These are phyloP conservation scores for Dothideomycetes sp. DNA, from an alignment of 2,329 filamentous ascomycete genomes.

Conservation along the genomic window DNA sequence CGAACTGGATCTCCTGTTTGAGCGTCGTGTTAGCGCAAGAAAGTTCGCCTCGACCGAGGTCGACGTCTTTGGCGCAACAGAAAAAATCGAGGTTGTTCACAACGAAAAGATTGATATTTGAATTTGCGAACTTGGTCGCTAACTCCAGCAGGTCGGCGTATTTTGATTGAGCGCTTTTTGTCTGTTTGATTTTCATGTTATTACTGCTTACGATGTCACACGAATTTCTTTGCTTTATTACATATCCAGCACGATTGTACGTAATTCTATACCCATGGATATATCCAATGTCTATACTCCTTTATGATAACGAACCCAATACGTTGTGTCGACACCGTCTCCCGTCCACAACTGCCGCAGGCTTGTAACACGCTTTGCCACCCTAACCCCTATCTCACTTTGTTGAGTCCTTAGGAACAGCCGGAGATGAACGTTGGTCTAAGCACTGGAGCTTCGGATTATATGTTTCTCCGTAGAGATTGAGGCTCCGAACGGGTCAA, in stretches of 20 bases:
- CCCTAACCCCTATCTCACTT: background rate
- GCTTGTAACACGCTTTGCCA: background rate
- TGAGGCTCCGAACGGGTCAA: too few relatives aligned
- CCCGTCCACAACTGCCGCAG: background rate
- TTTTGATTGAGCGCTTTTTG: conserved; percentile 9
- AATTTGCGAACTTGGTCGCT: conserved; percentile 7
- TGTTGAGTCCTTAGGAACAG: too few relatives aligned
- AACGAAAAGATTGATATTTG: conserved; percentile 13
- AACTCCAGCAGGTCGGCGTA: conserved; percentile 9
- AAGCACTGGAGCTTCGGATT: too few relatives aligned
- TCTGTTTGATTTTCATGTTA: conserved; percentile 6
- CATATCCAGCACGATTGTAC: conserved; percentile 10
- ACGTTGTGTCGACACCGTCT: background rate
- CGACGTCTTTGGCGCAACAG: conserved; percentile 43
- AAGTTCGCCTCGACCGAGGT: conserved; percentile 56
- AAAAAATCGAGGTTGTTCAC: conserved; percentile 13
- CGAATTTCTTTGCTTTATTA: conserved; percentile 8
- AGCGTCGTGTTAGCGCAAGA: conserved; percentile 59
- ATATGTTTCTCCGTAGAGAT: too few relatives aligned
- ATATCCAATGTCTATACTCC: conserved; percentile 10
- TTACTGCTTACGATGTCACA: conserved; percentile 11
- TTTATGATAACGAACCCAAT: background rate
- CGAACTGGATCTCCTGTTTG: conserved; percentile 78
- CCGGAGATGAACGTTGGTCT: too few relatives aligned
- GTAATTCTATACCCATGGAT: background rate